Percentiles rank a stretch among this genome's conserved stretches.
These are phyloP conservation scores for Malus hybrid DNA, from an alignment of 331 rosid species.

Conservation along the genomic window DNA sequence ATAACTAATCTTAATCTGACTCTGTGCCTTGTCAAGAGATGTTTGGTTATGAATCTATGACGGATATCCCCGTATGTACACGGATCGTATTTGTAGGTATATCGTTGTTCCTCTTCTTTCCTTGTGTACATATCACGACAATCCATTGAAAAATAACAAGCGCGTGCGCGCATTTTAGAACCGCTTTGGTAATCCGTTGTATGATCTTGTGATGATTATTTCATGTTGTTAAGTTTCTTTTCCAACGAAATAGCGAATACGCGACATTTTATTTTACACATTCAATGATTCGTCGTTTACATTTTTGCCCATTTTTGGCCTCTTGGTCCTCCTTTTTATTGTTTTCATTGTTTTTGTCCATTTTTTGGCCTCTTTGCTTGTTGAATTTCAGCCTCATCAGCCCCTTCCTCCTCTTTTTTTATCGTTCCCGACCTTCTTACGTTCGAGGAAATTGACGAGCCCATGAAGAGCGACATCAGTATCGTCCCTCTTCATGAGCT, in stretches of 20 bases:
- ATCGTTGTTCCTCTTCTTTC: no score
- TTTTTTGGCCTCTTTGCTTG: slow-evolving; percentile 4
- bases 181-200: background rate
- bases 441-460: slow-evolving; percentile 22
- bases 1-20: slow-evolving; percentile 10
- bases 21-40: slow-evolving; percentile 8
- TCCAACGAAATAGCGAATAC: background rate
- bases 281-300: background rate
- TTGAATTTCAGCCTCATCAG: background rate
- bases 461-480: slow-evolving; percentile 22
- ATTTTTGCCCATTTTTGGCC: background rate
- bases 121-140: no score
- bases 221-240: no score
- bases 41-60: background rate
- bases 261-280: background rate
- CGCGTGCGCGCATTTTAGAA: no score
- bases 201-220: no score
- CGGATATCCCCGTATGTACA: background rate
- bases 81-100: background rate
- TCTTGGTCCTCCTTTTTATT: background rate
- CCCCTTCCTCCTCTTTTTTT: background rate
- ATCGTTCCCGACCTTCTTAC: slow-evolving; percentile 3
- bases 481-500: slow-evolving; percentile 35
- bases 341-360: background rate
- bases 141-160: no score